Conservation (phyloP, 2,329 filamentous ascomycete genomes). For the Monilinia polystroma region DNA sequence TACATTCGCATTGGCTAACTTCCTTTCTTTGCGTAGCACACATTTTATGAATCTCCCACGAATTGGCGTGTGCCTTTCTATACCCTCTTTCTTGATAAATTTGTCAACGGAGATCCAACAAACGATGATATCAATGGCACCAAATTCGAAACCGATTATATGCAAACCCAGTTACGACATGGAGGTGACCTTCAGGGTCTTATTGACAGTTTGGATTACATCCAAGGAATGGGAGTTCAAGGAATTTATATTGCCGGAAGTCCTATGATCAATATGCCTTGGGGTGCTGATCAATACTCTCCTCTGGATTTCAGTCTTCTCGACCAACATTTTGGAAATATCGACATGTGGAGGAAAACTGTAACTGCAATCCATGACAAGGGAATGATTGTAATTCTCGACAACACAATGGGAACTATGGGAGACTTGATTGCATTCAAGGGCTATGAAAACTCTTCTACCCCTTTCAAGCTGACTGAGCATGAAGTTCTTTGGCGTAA, state of each 20-base stretch:
- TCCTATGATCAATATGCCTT: slow-evolving; percentile 62
- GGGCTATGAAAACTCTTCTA: slow-evolving; percentile 57
- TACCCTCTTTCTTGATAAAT: slow-evolving; percentile 62
- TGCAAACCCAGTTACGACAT: slow-evolving; percentile 61
- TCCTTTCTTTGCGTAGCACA: slow-evolving; percentile 41
- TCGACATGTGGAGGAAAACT: slow-evolving; percentile 56
- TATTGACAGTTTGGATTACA: slow-evolving; percentile 60
- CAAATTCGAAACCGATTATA: slow-evolving; percentile 58
- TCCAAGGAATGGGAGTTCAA: slow-evolving; percentile 64
- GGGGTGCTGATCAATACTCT: slow-evolving; percentile 60
- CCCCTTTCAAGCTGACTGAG: slow-evolving; percentile 53
- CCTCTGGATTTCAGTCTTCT: slow-evolving; percentile 62
- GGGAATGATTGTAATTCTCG: slow-evolving; percentile 64
- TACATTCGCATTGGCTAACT: not conserved
- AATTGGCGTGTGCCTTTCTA: slow-evolving; percentile 68
- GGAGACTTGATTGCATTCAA: slow-evolving; percentile 63
- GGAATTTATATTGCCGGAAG: slow-evolving; percentile 57
- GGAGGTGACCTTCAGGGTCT: slow-evolving; percentile 60
- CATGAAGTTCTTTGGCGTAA: slow-evolving; percentile 59
- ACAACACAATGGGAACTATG: slow-evolving; percentile 61
- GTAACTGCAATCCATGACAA: slow-evolving; percentile 60
- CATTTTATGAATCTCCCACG: slow-evolving; percentile 53
- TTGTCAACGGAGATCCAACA: slow-evolving; percentile 58
- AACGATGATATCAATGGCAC: slow-evolving; percentile 65
- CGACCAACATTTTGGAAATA: slow-evolving; percentile 60